These are phyloP conservation scores for Fusarium sp. DNA, from an alignment of 2,329 filamentous ascomycete genomes.

Conservation along the genomic window DNA sequence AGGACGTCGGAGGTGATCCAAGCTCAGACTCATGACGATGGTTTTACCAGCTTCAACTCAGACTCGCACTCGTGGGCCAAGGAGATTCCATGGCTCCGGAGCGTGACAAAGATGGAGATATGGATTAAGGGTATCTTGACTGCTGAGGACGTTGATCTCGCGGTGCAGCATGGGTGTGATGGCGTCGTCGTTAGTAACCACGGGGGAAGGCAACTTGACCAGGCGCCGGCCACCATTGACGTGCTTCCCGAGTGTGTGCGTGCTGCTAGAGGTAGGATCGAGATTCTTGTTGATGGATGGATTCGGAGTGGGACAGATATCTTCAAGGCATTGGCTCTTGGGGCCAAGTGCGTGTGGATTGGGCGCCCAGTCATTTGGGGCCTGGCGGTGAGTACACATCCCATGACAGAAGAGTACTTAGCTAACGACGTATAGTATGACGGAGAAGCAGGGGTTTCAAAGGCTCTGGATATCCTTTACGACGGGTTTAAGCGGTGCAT, in stretches of 20 bases:
- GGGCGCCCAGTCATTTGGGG: neutral
- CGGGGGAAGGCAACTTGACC: constrained; percentile 61
- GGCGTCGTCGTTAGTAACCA: constrained; percentile 61
- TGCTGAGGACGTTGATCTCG: constrained; percentile 55
- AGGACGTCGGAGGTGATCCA: neutral
- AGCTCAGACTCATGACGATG: neutral
- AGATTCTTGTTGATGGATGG: constrained; percentile 1
- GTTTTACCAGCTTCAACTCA: constrained; percentile 35
- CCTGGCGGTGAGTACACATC: neutral
- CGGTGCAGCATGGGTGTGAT: constrained; percentile 52
- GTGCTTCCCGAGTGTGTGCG: constrained; percentile 18
- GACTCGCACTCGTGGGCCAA: constrained; percentile 58
- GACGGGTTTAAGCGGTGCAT: constrained; percentile 14
- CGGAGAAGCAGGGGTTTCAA: constrained; percentile 6
- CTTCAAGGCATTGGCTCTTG: constrained; percentile 12
- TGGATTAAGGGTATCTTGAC: constrained; percentile 61
- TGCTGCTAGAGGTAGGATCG: neutral
- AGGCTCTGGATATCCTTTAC: constrained; percentile 9
- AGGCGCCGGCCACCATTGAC: constrained; percentile 58
- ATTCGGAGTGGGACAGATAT: constrained; percentile 12
- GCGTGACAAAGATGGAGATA: constrained; percentile 61
- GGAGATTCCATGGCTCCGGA: constrained; percentile 64
- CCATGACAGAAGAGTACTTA: too few relatives aligned
- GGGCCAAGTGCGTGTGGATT: constrained; percentile 6
- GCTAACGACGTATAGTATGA: neutral